Percentiles rank a stretch among this genome's conserved stretches.
These are phyloP conservation scores for Leccinum longicurvipes DNA, from an alignment of 768 basidiomycete genomes.

Conservation along the genomic window DNA sequence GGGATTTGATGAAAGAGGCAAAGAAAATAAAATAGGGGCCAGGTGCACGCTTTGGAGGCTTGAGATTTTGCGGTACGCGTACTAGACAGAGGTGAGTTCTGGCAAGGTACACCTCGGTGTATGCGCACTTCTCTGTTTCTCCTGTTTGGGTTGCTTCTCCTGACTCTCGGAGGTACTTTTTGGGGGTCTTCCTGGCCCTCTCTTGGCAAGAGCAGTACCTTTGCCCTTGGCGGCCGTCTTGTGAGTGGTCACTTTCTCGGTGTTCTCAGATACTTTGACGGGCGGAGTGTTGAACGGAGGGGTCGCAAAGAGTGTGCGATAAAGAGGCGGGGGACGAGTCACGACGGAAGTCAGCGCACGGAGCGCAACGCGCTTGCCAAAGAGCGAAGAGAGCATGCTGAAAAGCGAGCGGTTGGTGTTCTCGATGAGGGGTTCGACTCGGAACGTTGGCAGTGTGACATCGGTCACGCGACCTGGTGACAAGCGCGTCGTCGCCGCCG, in stretches of 20 bases:
- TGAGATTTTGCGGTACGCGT: slow-evolving; percentile 12
- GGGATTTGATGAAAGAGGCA: slow-evolving; percentile 10
- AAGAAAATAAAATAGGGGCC: slow-evolving; percentile 27
- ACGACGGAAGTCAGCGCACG: background rate
- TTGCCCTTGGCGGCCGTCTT: too few species aligned
- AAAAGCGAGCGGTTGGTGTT: too few species aligned
- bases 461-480: slow-evolving; percentile 21
- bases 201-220: slow-evolving; percentile 5
- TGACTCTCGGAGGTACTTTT: background rate
- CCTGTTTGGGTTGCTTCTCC: slow-evolving; percentile 6
- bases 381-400: slow-evolving; percentile 14
- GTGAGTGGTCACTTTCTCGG: background rate
- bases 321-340: slow-evolving; percentile 3
- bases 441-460: background rate
- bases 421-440: background rate
- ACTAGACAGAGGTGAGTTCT: slow-evolving; percentile 13
- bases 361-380: slow-evolving; percentile 8
- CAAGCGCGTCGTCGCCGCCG: background rate
- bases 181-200: background rate
- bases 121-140: slow-evolving; percentile 15
- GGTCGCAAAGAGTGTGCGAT: slow-evolving; percentile 28
- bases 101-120: background rate
- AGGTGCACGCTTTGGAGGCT: slow-evolving; percentile 29
- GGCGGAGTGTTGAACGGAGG: slow-evolving; percentile 11
- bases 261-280: background rate